Conservation (phyloP, 2,329 filamentous ascomycete genomes). For the Ophiostoma pallidulum region DNA sequence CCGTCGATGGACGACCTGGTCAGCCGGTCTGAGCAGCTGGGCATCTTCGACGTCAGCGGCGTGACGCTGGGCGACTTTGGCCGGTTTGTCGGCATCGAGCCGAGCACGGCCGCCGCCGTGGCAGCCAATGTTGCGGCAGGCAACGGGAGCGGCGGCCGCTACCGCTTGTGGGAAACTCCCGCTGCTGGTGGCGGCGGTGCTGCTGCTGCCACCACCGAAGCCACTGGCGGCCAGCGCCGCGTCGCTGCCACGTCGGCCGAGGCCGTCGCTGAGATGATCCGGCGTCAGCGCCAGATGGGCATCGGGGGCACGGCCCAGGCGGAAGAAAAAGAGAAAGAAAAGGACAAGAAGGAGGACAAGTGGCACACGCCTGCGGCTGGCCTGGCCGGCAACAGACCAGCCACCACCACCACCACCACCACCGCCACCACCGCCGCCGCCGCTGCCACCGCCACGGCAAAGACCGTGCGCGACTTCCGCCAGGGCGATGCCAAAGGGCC, state of each 20-base stretch:
- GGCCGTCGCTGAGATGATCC: neutral
- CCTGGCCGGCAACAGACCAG: neutral
- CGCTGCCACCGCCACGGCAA: neutral
- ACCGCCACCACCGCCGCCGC: neutral
- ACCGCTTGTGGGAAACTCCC: neutral
- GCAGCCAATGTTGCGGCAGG: neutral
- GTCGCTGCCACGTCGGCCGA: neutral
- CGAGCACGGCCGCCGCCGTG: neutral
- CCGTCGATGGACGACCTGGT: neutral
- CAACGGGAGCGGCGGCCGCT: neutral
- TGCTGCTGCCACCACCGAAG: neutral
- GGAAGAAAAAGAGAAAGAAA: neutral
- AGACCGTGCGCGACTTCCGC: conserved; percentile 14
- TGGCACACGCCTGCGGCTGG: neutral
- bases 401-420: neutral
- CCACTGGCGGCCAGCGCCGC: neutral
- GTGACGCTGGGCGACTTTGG: conserved; percentile 13
- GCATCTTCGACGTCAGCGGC: conserved; percentile 11
- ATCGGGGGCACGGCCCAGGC: neutral
- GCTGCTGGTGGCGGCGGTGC: neutral
- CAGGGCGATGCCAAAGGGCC: conserved; percentile 16
- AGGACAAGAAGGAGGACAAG: neutral
- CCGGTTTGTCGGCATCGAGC: conserved; percentile 16
- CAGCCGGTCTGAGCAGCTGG: conserved; percentile 3
- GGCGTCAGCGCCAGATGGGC: neutral